phyloP scores from a whole-genome alignment of 169 alveolate genomes.

The Eimeria praecox region DNA sequence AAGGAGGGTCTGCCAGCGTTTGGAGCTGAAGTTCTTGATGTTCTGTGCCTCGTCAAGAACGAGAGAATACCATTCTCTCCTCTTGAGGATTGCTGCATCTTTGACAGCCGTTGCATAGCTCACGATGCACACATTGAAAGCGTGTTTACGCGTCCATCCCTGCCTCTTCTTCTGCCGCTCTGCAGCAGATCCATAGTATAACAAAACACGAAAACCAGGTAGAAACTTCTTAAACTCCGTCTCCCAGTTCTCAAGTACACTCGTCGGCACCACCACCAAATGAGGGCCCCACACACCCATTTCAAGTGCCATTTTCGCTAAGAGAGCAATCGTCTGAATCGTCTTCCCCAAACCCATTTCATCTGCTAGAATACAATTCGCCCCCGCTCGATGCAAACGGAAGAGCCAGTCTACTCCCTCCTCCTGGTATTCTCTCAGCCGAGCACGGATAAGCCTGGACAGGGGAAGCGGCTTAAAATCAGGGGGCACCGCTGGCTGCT shows the following conservation, averaged over 20 bases:
- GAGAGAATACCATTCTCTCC: conserved; percentile 98
- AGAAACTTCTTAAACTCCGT: conserved; percentile 99
- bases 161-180: conserved; percentile 90
- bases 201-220: conserved; percentile 97
- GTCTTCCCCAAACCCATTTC: conserved; percentile 99
- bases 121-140: conserved; percentile 98
- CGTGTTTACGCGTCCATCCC: conserved; percentile 84
- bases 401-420: conserved; percentile 98
- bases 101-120: conserved; percentile 97
- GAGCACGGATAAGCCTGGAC: conserved; percentile 94
- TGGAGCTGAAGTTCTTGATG: conserved; percentile 98
- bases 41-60: conserved; percentile 99
- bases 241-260: conserved; percentile 99
- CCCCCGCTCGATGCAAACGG: conserved; percentile 96
- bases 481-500: conserved; percentile 86
- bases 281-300: conserved; percentile 99
- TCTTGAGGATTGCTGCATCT: conserved; percentile 96
- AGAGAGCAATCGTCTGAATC: conserved; percentile 97
- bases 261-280: conserved; percentile 99
- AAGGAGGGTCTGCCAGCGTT: conserved; percentile 98
- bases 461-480: conserved; percentile 87
- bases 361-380: conserved; percentile 99
- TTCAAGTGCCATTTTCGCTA: conserved; percentile 98
- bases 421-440: conserved; percentile 96
- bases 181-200: conserved; percentile 96